phyloP scores from a whole-genome alignment of 257 asterid species.

The Craterostigma plantagineum region DNA sequence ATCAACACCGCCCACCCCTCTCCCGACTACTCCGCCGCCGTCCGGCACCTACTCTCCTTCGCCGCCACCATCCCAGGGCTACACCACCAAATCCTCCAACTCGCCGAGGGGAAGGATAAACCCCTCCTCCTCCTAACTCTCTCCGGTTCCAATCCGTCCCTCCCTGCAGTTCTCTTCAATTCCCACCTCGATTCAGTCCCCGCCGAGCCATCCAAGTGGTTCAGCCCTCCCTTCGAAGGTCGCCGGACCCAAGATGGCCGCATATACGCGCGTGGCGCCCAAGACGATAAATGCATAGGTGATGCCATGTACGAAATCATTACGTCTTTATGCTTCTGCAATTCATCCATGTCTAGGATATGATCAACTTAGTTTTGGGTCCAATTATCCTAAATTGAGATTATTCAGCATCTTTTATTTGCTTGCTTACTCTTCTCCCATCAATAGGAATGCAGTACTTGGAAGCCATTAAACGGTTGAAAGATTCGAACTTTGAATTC shows the following conservation, averaged over 20 bases:
- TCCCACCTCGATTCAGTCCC: slow-evolving; percentile 96
- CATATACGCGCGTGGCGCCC: slow-evolving; percentile 85
- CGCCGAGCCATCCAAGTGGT: slow-evolving; percentile 72
- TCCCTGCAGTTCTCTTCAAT: slow-evolving; percentile 59
- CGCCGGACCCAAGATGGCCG: slow-evolving; percentile 44
- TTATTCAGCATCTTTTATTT: too few relatives aligned
- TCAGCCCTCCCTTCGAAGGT: slow-evolving; percentile 63
- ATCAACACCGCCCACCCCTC: slow-evolving; percentile 83
- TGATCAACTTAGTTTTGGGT: too few relatives aligned
- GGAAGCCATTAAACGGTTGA: slow-evolving; percentile 42
- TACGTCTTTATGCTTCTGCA: too few relatives aligned
- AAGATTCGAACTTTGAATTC: slow-evolving; percentile 18
- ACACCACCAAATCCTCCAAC: slow-evolving; percentile 16
- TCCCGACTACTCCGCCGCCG: slow-evolving; percentile 59
- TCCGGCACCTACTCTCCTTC: slow-evolving; percentile 38
- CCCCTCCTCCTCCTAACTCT: slow-evolving; percentile 65
- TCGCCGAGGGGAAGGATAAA: slow-evolving; percentile 26
- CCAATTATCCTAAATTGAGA: too few relatives aligned
- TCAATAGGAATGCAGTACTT: slow-evolving; percentile 35
- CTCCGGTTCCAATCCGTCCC: slow-evolving; percentile 65
- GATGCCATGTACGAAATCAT: too few relatives aligned
- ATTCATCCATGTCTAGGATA: too few relatives aligned
- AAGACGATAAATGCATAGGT: slow-evolving; percentile 80
- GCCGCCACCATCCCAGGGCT: slow-evolving; percentile 52
- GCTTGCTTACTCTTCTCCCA: too few relatives aligned